Evolutionary conservation across 305 asterid species (phyloP), one percentile per base, ranked within the genome.

Genomic region (Solanum hybrid): DNA sequence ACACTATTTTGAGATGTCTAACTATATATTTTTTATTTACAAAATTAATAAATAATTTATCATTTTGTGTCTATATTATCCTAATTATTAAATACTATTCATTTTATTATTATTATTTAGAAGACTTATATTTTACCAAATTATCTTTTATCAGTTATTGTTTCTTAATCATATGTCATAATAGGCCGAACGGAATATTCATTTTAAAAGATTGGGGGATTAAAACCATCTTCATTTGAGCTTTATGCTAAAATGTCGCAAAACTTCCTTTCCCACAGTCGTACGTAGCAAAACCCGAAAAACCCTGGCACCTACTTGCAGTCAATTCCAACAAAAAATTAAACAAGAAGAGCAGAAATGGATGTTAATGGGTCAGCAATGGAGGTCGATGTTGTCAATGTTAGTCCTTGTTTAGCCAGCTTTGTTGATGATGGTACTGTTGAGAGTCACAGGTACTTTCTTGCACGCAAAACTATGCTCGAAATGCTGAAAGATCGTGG

Each of bases 401-500:
- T 88, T 3, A 94, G 94, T 1, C 91, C 79, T 22, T 96, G 99
- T 91, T 92, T 96, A 77, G 91, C 91, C 87, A 91, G 94, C n/a
- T 93, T 92, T 81, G 7, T 94, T 24, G 98, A 97, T 68, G 41
- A 89, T 13, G 99, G 99, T 22, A 94, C 94, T 94, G 72, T 51
- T 12, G 97, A 93, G 90, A 96, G 98, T 93, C 98, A 94, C 89
- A 90, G 95, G 17, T 96, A 96, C 96, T 97, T 93, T 87, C 89
- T 95, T 91, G 94, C 99, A 1, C 97, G 98, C 15, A 91, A 92
- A 91, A 97, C 99, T 20, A 27, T 93, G 89, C 93, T 97, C 88
- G 99, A 97, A 89, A 97, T 97, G 98, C 98, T 97, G 9, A 95
- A 91, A 91, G 99, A 97, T 82, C 97, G 99, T 87, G 99, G 99